Conservation (phyloP, 345 rosid species). For the Linum trigynum region DNA sequence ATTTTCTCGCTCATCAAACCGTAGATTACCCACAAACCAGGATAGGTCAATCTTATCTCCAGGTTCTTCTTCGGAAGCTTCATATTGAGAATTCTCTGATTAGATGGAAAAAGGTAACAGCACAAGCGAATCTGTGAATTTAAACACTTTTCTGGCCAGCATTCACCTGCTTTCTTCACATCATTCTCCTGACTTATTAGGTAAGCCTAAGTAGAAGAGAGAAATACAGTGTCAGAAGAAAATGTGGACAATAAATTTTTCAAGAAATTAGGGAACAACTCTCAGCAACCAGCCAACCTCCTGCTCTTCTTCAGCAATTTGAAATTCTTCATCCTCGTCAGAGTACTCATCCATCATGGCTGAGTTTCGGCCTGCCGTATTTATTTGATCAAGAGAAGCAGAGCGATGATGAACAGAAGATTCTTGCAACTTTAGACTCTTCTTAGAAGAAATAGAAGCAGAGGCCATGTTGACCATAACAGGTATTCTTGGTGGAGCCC, state of each 20-base stretch:
- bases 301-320: conserved; percentile 76
- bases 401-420: conserved; percentile 42
- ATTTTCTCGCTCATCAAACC: conserved; percentile 74
- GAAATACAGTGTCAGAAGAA: not conserved
- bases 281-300: conserved; percentile 39
- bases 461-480: conserved; percentile 96
- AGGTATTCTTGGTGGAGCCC: conserved; percentile 85
- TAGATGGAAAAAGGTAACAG: not conserved
- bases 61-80: conserved; percentile 53
- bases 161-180: conserved; percentile 52
- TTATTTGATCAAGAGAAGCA: conserved; percentile 54
- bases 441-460: conserved; percentile 48
- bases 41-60: conserved; percentile 66
- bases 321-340: conserved; percentile 93
- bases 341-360: conserved; percentile 74
- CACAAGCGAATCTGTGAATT: not conserved
- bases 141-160: conserved; percentile 5
- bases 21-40: conserved; percentile 73
- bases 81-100: conserved; percentile 12
- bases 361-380: conserved; percentile 59
- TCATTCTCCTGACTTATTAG: conserved; percentile 41
- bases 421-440: conserved; percentile 37
- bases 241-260: not conserved
- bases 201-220: conserved; percentile 37
- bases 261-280: too few relatives aligned